Conservation (phyloP, 169 alveolate species). For the Plasmodium berghei region DNA sequence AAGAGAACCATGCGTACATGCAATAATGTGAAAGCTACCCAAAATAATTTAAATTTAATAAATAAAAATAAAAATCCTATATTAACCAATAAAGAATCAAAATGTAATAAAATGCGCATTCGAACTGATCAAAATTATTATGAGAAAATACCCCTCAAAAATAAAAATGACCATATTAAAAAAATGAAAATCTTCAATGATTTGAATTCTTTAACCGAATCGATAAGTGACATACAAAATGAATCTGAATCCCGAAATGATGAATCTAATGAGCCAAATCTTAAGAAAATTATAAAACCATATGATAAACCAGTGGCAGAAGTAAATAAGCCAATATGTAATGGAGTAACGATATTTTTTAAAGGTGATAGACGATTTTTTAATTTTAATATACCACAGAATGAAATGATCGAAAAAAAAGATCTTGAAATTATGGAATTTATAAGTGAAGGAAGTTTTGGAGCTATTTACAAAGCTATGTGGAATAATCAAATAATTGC, state of each 20-base stretch:
- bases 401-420: conserved; percentile 28
- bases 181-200: too few relatives aligned
- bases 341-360: conserved; percentile 32
- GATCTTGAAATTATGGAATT: conserved; percentile 25
- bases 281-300: not conserved
- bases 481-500: conserved; percentile 82
- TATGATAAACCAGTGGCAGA: not conserved
- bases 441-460: conserved; percentile 84
- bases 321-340: not conserved
- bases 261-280: not conserved
- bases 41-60: too few relatives aligned
- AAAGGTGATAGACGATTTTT: conserved; percentile 55
- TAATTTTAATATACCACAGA: conserved; percentile 33
- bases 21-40: too few relatives aligned
- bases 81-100: too few relatives aligned
- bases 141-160: too few relatives aligned
- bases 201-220: too few relatives aligned
- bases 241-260: not conserved
- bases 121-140: too few relatives aligned
- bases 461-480: conserved; percentile 78
- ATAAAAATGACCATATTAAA: too few relatives aligned
- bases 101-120: too few relatives aligned
- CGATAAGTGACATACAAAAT: not conserved
- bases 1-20: too few relatives aligned
- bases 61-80: too few relatives aligned